phyloP scores from a whole-genome alignment of 2,329 filamentous ascomycete species.

The Ploettnerulaceae sp. region DNA sequence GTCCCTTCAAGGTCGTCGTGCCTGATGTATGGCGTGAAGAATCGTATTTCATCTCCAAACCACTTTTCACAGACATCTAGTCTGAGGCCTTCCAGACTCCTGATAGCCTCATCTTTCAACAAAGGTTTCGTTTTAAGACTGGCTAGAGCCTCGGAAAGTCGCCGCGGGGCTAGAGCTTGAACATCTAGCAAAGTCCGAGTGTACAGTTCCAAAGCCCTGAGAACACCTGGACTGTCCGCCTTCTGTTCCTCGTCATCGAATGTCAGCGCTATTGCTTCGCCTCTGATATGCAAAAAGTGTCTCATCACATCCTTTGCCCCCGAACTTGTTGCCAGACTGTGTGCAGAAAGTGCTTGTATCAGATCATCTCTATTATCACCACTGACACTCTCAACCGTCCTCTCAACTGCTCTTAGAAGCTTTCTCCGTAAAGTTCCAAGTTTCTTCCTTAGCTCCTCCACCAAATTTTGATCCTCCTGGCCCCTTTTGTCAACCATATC shows the following conservation, averaged over 20 bases:
- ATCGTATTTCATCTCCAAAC: slow-evolving; percentile 76
- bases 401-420: slow-evolving; percentile 64
- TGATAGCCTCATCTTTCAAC: slow-evolving; percentile 65
- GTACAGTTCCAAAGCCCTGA: slow-evolving; percentile 66
- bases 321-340: slow-evolving; percentile 75
- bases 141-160: slow-evolving; percentile 63
- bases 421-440: slow-evolving; percentile 57
- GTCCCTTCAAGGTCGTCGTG: slow-evolving; percentile 67
- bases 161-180: slow-evolving; percentile 67
- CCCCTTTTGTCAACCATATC: slow-evolving; percentile 41
- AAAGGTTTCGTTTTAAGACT: slow-evolving; percentile 66
- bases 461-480: slow-evolving; percentile 31
- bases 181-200: slow-evolving; percentile 73
- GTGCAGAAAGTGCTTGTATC: slow-evolving; percentile 72
- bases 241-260: slow-evolving; percentile 48
- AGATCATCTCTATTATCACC: slow-evolving; percentile 47
- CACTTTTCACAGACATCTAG: slow-evolving; percentile 74
- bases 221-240: slow-evolving; percentile 42
- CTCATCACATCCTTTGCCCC: slow-evolving; percentile 73
- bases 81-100: slow-evolving; percentile 62
- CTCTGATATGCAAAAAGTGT: slow-evolving; percentile 71
- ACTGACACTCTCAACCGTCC: slow-evolving; percentile 57
- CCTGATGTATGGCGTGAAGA: slow-evolving; percentile 82
- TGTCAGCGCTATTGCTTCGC: slow-evolving; percentile 59
- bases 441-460: slow-evolving; percentile 61